A percentile compares a stretch with the other conserved stretches of the same genome.
Evolutionary conservation across 2,329 filamentous ascomycete species (phyloP).

Genomic region (Pyrenophora seminiperda): DNA sequence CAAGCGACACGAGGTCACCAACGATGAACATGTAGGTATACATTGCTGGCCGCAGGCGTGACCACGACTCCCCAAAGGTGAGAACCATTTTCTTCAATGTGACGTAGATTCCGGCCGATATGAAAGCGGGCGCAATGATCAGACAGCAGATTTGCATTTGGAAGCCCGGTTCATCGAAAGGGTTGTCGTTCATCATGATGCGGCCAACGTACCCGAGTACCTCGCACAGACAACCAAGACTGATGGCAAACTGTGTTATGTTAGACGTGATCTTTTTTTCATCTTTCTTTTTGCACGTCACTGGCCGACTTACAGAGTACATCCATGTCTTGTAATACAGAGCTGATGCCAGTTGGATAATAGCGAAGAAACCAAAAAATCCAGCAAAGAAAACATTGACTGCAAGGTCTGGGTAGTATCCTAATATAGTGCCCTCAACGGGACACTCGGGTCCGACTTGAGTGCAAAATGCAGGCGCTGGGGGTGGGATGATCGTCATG

Average conservation of each 20-base stretch:
- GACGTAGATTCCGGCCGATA: slow-evolving; percentile 62
- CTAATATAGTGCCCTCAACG: slow-evolving; percentile 56
- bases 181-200: slow-evolving; percentile 59
- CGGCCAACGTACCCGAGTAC: slow-evolving; percentile 62
- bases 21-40: slow-evolving; percentile 66
- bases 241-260: slow-evolving; percentile 48
- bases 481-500: slow-evolving; percentile 28
- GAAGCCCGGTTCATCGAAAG: slow-evolving; percentile 57
- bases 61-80: slow-evolving; percentile 55
- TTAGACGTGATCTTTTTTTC: slow-evolving; percentile 9
- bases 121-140: slow-evolving; percentile 62
- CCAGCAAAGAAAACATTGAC: slow-evolving; percentile 60
- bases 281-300: background rate
- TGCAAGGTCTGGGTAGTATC: slow-evolving; percentile 59
- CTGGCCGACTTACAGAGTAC: slow-evolving; percentile 47
- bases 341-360: slow-evolving; percentile 57
- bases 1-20: slow-evolving; percentile 64
- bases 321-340: slow-evolving; percentile 63
- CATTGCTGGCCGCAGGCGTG: slow-evolving; percentile 38
- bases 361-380: slow-evolving; percentile 56
- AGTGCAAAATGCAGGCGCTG: slow-evolving; percentile 25
- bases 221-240: slow-evolving; percentile 57
- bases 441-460: slow-evolving; percentile 46
- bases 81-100: slow-evolving; percentile 62
- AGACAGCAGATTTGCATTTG: slow-evolving; percentile 61